Percentiles rank a stretch among this genome's conserved stretches.
Conservation (phyloP, 495 filamentous ascomycete species). For the Aspergillus funiculosus region DNA sequence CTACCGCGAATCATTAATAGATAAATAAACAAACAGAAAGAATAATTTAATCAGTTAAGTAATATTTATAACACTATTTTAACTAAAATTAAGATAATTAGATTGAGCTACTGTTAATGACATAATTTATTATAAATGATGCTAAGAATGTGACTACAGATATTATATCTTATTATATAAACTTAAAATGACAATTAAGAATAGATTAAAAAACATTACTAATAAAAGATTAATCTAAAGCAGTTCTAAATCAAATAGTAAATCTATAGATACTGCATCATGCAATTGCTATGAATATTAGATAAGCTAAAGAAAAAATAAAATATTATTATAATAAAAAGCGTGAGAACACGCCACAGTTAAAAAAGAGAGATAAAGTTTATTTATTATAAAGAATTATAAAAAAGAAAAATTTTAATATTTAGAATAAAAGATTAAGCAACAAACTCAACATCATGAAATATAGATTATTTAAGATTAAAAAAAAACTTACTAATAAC, state of each 20-base stretch:
- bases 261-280: constrained; percentile 1
- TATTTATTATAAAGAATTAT: not conserved
- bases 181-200: not conserved
- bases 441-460: no score
- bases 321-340: not conserved
- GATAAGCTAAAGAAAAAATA: not conserved
- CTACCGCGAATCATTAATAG: not conserved
- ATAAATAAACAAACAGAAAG: no score
- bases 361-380: constrained; percentile 1
- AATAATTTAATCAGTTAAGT: no score
- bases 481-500: no score
- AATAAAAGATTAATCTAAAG: not conserved
- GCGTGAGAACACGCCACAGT: not conserved
- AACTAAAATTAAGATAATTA: no score
- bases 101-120: not conserved
- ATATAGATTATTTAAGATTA: no score
- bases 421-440: no score
- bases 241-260: not conserved
- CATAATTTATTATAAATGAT: constrained; percentile 1
- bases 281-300: no score
- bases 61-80: no score
- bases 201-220: constrained; percentile 2
- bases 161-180: constrained; percentile 6
- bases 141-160: not conserved
- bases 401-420: not conserved